Evolutionary conservation across 768 basidiomycete species (phyloP).

Genomic region (Boletus sensibilis): DNA sequence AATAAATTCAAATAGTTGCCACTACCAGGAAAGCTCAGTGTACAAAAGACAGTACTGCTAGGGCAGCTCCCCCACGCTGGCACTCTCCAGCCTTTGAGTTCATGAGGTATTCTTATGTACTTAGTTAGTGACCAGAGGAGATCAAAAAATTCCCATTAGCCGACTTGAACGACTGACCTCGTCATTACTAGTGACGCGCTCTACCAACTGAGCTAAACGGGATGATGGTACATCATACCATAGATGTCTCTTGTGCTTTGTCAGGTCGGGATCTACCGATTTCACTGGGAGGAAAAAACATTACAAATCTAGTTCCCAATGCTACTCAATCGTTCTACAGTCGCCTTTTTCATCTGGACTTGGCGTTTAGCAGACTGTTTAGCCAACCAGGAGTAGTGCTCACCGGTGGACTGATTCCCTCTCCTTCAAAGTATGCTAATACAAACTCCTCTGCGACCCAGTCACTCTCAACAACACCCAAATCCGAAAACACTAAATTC

Average conservation of each 20-base stretch:
- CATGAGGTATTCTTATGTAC: not conserved
- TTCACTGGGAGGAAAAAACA: not conserved
- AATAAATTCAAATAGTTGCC: not conserved
- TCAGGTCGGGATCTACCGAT: not conserved
- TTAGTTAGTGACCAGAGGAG: too few species aligned
- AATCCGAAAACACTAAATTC: conserved; percentile 62
- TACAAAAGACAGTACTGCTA: not conserved
- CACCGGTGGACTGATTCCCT: conserved; percentile 70
- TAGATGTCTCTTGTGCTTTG: not conserved
- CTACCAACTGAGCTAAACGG: conserved; percentile 49
- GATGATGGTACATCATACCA: not conserved
- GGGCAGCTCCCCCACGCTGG: not conserved
- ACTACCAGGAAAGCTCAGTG: too few species aligned
- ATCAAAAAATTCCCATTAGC: conserved; percentile 42
- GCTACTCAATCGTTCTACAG: conserved; percentile 23
- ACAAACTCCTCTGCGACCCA: conserved; percentile 77
- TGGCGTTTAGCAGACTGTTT: not conserved
- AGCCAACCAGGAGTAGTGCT: conserved; percentile 24
- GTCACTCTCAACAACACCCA: conserved; percentile 68
- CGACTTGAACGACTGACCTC: conserved; percentile 68
- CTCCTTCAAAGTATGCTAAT: conserved; percentile 70
- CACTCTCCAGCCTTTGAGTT: not conserved
- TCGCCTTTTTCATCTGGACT: conserved; percentile 31
- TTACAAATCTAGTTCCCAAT: conserved; percentile 18
- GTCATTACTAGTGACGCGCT: conserved; percentile 73